Evolutionary conservation across 148 eudicot species (phyloP), one percentile per base, ranked within the genome.

Genomic region (Spergularia bocconei): DNA sequence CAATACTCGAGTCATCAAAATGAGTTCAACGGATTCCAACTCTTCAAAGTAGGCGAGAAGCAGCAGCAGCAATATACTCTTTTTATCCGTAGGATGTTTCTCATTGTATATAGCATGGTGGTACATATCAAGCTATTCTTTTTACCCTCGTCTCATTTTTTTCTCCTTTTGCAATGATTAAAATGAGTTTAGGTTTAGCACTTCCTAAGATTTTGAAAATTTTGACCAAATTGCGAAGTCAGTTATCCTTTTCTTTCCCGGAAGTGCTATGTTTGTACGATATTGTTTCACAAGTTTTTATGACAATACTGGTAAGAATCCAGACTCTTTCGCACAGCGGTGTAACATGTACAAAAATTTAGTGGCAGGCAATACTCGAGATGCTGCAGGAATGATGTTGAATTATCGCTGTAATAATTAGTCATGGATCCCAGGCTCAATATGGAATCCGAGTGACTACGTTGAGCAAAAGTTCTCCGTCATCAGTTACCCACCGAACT

Each of bases 1-100:
- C 85, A 93, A 94, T 69, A 94, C 97, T 23, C 84, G 97, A 63
- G 96, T 94, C 19, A 94, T 94, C 80, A 91, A 90, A 85, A 79
- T 83, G 41, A 84, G 77, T 75, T 70, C 85, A 7, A 72, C 74
- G 2, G 65, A 72, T 68, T 75, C 83, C 47, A 78, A 66, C 84
- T 91, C 92, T 63, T 82, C 82, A 21, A 81, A 63, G 15, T 70
- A 78, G 76, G 75, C 57, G 23, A 70, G 23, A 70, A 72, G 71
- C 57, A 61, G 25, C 55, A 72, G 69, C 57, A 61, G 25, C 55
- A 73, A 54, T 33, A 5, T 51, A 64, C 58, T 41, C 44, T 38
- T 67, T 71, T 53, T 13, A 68, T 68, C 21, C 53, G 41, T 52
- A 69, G 21, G 60, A 13, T 72, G 3, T 53, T 53, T 36, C 7